Evolutionary conservation across 2,329 filamentous ascomycete species (phyloP), one percentile per base, ranked within the genome.

Genomic region (Curvularia verruculosa): DNA sequence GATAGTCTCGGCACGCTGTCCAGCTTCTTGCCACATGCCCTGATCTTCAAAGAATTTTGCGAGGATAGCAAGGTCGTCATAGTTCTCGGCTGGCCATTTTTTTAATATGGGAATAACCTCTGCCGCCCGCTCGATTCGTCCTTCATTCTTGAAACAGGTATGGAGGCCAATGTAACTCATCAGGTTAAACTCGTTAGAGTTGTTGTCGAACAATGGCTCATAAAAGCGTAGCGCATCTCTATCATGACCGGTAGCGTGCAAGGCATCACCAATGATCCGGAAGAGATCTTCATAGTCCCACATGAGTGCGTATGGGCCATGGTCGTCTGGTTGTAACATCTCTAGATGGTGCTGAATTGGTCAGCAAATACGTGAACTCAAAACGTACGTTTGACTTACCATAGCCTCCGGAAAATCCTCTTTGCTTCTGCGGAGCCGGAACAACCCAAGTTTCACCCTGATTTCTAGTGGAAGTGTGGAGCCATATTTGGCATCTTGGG

Each of bases 391-490:
- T 21, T 6, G 45, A 78, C 84, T 79, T 81, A 91, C 89, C 78
- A 90, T 81, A 18, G 91, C 92, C 79, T 98, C 94, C 13, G 85
- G 79, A 21, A 82, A 76, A 59, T 84, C 71, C 15, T 85, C 79
- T 24, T 88, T 79, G 0, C 86, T 87, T 58, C 91, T 80, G 53
- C 86, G 87, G 34, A 96, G 78, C n/a, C 95, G 87, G 71, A 92
- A 94, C 3, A 94, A 80, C 3, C 91, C 94, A 61, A 99, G 80
- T 71, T 94, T 95, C 28, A 91, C 85, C 19, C 94, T 87, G 40
- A 99, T 80, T 64, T 97, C 92, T 5, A 93, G 75, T 0, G 93
- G 94, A 37, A 97, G 80, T 1, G 87, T 86, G 37, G 83, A 75
- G 0, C 91, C 92, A 73, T 96, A 96, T 0, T 83, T 79, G 5